Conservation (phyloP, 352 stramenopile genomes). For the Phytophthora palmivora region DNA sequence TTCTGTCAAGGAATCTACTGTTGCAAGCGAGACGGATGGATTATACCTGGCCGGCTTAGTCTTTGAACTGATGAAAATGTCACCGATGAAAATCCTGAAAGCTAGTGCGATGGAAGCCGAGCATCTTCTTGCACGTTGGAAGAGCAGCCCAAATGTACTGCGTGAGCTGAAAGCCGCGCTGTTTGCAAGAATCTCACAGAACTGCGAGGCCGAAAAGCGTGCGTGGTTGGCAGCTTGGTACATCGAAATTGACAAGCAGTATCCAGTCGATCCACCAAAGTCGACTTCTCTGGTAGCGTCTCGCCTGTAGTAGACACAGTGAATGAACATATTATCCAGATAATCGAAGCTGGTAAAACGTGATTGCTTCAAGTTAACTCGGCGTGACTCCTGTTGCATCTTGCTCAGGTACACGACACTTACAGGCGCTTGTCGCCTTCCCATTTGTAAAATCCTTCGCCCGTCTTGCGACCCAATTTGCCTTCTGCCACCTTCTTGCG, state of each 20-base stretch:
- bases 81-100: slow-evolving; percentile 50
- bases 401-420: slow-evolving; percentile 18
- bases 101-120: slow-evolving; percentile 52
- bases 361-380: slow-evolving; percentile 1
- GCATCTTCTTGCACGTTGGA: slow-evolving; percentile 35
- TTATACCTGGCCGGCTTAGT: slow-evolving; percentile 63
- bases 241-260: slow-evolving; percentile 53
- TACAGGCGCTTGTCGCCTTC: slow-evolving; percentile 84
- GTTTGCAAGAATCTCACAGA: slow-evolving; percentile 55
- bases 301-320: slow-evolving; percentile 24
- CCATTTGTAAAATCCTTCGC: slow-evolving; percentile 97
- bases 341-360: neutral
- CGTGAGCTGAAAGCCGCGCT: slow-evolving; percentile 46
- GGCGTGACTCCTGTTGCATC: too few relatives aligned
- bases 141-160: slow-evolving; percentile 24
- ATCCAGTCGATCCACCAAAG: slow-evolving; percentile 19
- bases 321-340: too few relatives aligned
- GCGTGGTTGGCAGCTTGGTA: slow-evolving; percentile 71
- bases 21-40: slow-evolving; percentile 31
- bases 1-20: too few relatives aligned
- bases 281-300: neutral
- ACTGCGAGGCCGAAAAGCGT: slow-evolving; percentile 67
- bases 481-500: slow-evolving; percentile 92
- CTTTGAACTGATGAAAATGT: slow-evolving; percentile 72
- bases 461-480: slow-evolving; percentile 96